These are phyloP conservation scores for Sporothrix pseudoabietina DNA, from an alignment of 2,329 filamentous ascomycete species.

Conservation along the genomic window DNA sequence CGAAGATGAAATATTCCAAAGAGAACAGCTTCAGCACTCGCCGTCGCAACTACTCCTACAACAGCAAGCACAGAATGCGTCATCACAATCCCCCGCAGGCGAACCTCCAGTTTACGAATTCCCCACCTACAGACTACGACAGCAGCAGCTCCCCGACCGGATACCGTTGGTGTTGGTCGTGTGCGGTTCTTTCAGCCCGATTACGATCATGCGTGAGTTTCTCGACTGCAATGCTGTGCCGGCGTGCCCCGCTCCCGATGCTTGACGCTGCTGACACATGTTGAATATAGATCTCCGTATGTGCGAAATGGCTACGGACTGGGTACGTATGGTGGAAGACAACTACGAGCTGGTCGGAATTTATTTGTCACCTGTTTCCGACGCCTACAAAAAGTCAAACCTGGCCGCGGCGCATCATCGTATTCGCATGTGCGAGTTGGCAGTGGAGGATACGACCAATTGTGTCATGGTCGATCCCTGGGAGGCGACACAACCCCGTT, in stretches of 20 bases:
- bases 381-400: constrained; percentile 75
- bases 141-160: constrained; percentile 34
- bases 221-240: too few species aligned
- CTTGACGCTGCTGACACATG: constrained; percentile 32
- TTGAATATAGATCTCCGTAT: constrained; percentile 42
- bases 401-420: constrained; percentile 53
- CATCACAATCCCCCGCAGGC: not conserved
- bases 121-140: constrained; percentile 33
- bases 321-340: constrained; percentile 43
- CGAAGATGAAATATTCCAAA: not conserved
- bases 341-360: constrained; percentile 81
- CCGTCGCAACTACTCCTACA: constrained; percentile 8
- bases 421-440: constrained; percentile 84
- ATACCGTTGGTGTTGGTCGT: constrained; percentile 44
- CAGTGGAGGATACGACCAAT: constrained; percentile 70
- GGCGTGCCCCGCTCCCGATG: not conserved
- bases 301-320: constrained; percentile 46
- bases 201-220: constrained; percentile 37
- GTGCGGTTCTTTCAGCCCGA: constrained; percentile 43
- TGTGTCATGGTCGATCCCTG: constrained; percentile 81
- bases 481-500: constrained; percentile 61
- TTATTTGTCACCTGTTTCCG: constrained; percentile 71
- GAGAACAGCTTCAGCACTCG: not conserved
- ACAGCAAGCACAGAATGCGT: not conserved
- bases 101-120: constrained; percentile 30